Conservation (phyloP, 2,329 filamentous ascomycete species). For the Exophiala xenobiotica region DNA sequence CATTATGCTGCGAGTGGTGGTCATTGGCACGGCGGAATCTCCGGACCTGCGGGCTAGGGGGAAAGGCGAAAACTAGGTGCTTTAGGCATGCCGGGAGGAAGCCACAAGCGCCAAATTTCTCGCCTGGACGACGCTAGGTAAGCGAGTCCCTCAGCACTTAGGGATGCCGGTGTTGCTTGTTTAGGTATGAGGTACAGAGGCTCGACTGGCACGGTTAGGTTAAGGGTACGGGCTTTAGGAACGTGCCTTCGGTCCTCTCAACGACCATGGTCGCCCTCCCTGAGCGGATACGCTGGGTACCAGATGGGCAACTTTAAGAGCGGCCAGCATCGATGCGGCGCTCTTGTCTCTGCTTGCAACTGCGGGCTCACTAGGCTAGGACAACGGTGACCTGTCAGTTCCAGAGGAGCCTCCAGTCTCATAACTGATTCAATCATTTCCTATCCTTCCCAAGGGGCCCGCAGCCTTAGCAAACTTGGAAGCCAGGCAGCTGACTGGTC, state of each 20-base stretch:
- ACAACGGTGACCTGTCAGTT: not conserved
- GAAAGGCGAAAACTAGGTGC: not conserved
- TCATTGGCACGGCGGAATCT: not conserved
- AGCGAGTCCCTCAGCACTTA: slow-evolving; percentile 1
- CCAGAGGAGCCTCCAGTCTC: not conserved
- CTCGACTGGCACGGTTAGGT: not conserved
- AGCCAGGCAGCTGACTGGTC: not conserved
- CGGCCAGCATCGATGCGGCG: not conserved
- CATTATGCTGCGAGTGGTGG: too few relatives aligned
- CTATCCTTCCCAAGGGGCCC: not conserved
- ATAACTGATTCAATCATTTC: not conserved
- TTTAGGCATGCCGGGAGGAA: not conserved
- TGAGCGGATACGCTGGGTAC: not conserved
- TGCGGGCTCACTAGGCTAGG: not conserved
- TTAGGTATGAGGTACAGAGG: slow-evolving; percentile 1
- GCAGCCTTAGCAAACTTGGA: not conserved
- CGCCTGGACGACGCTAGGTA: not conserved
- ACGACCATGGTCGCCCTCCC: not conserved
- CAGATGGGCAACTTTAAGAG: not conserved
- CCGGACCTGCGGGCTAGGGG: not conserved
- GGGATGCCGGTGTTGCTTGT: not conserved
- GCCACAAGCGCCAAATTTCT: not conserved
- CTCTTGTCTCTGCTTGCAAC: not conserved
- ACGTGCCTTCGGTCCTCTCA: slow-evolving; percentile 1
- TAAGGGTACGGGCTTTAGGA: slow-evolving; percentile 1